These are phyloP conservation scores for Nigrospora osmanthi DNA, from an alignment of 2,329 filamentous ascomycete genomes.

Conservation along the genomic window DNA sequence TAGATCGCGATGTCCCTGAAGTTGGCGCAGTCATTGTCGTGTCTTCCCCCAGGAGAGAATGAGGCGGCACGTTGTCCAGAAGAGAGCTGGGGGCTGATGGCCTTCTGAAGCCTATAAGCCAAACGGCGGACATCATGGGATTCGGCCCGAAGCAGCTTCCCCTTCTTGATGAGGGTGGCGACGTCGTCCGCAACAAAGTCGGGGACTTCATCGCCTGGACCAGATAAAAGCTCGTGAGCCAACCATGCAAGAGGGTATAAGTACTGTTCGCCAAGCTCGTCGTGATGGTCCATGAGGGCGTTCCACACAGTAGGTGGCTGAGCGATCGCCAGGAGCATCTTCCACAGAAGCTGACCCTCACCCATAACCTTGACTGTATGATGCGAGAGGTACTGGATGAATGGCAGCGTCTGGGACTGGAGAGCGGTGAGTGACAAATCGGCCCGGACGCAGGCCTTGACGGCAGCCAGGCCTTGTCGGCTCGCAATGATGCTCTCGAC, in stretches of 20 bases:
- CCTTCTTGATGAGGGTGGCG: conserved; percentile 9
- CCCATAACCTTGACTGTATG: conserved; percentile 38
- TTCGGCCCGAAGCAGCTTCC: conserved; percentile 11
- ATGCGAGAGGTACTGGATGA: conserved; percentile 30
- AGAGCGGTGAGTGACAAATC: conserved; percentile 22
- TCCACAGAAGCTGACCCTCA: conserved; percentile 39
- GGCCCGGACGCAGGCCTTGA: conserved; percentile 13
- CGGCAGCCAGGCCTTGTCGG: conserved; percentile 13
- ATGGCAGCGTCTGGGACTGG: conserved; percentile 18
- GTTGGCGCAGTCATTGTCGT: conserved; percentile 63
- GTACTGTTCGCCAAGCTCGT: conserved; percentile 21
- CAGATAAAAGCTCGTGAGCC: conserved; percentile 35
- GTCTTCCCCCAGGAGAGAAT: conserved; percentile 51
- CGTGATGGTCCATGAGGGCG: conserved; percentile 19
- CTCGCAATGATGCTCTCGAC: conserved; percentile 19
- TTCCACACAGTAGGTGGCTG: conserved; percentile 49
- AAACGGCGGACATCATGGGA: conserved; percentile 14
- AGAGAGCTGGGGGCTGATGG: conserved; percentile 11
- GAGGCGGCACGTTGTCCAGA: background rate
- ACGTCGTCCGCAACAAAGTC: conserved; percentile 14
- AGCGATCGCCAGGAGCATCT: conserved; percentile 36
- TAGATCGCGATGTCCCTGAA: conserved; percentile 54
- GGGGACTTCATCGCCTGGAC: background rate
- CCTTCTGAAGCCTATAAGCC: conserved; percentile 29
- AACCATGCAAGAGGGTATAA: conserved; percentile 39